These are phyloP conservation scores for Microdochium nivale DNA, from an alignment of 2,329 filamentous ascomycete species.

Conservation along the genomic window DNA sequence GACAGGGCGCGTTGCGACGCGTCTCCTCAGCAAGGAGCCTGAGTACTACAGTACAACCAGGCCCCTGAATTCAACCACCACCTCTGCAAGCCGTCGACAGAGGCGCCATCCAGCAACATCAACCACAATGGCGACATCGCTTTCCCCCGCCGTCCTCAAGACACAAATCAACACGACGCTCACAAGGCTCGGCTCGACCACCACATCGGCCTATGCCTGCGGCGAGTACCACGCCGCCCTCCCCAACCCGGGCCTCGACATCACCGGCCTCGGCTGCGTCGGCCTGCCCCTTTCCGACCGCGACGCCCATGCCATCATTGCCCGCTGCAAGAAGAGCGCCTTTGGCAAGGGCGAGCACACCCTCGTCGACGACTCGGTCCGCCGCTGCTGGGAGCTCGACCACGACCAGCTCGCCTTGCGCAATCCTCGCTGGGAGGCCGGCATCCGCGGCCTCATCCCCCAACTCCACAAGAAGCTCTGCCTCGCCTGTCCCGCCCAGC, in stretches of 20 bases:
- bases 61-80: too few relatives aligned
- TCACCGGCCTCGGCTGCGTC: constrained; percentile 10
- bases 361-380: constrained; percentile 25
- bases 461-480: constrained; percentile 19
- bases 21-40: too few relatives aligned
- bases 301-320: constrained; percentile 16
- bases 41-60: too few relatives aligned
- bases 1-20: too few relatives aligned
- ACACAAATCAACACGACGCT: background rate
- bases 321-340: constrained; percentile 17
- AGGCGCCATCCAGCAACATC: too few relatives aligned
- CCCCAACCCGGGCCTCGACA: constrained; percentile 16
- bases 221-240: constrained; percentile 3
- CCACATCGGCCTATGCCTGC: background rate
- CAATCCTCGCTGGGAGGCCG: constrained; percentile 26
- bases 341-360: constrained; percentile 27
- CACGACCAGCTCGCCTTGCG: constrained; percentile 21
- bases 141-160: background rate
- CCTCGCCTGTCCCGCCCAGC: constrained; percentile 7
- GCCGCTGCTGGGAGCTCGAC: constrained; percentile 30
- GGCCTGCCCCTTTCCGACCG: constrained; percentile 14
- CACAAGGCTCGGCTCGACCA: background rate
- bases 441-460: constrained; percentile 13
- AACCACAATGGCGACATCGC: too few relatives aligned
- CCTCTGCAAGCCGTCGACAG: too few relatives aligned